These are phyloP conservation scores for Phytomonas sp. DNA, from an alignment of 208 protist species.

Conservation along the genomic window DNA sequence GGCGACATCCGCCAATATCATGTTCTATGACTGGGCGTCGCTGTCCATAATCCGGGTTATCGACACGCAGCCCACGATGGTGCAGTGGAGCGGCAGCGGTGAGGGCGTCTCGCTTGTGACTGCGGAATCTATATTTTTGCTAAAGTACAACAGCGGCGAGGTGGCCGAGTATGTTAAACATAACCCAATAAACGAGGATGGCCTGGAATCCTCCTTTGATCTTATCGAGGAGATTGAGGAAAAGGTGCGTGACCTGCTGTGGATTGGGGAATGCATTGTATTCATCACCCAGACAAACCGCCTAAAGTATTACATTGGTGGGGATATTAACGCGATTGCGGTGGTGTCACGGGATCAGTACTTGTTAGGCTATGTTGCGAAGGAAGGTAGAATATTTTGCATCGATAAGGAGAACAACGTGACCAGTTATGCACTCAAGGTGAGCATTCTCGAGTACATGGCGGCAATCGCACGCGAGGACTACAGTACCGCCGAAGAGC, in stretches of 20 bases:
- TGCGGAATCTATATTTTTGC: conserved; percentile 89
- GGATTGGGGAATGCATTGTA: conserved; percentile 96
- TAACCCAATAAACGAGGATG: conserved; percentile 72
- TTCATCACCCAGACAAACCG: conserved; percentile 92
- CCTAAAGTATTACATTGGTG: conserved; percentile 96
- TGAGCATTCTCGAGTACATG: conserved; percentile 96
- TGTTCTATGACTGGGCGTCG: conserved; percentile 97
- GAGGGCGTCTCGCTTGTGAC: conserved; percentile 86
- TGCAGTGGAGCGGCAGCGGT: conserved; percentile 91
- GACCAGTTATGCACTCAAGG: conserved; percentile 87
- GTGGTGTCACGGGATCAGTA: conserved; percentile 89
- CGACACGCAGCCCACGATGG: conserved; percentile 85
- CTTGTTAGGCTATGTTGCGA: conserved; percentile 93
- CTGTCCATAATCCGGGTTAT: conserved; percentile 91
- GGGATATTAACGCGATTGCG: conserved; percentile 89
- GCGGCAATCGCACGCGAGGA: conserved; percentile 94
- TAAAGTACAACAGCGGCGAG: conserved; percentile 90
- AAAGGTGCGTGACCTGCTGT: conserved; percentile 85
- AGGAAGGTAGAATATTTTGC: conserved; percentile 93
- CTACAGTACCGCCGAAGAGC: conserved; percentile 76
- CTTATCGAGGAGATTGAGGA: conserved; percentile 91
- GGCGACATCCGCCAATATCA: conserved; percentile 52
- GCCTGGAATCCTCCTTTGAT: conserved; percentile 95
- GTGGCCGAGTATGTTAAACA: conserved; percentile 62
- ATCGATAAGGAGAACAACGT: conserved; percentile 93